Evolutionary conservation across 495 filamentous ascomycete genomes (phyloP).

Genomic region (Evansstolkia leycettana): DNA sequence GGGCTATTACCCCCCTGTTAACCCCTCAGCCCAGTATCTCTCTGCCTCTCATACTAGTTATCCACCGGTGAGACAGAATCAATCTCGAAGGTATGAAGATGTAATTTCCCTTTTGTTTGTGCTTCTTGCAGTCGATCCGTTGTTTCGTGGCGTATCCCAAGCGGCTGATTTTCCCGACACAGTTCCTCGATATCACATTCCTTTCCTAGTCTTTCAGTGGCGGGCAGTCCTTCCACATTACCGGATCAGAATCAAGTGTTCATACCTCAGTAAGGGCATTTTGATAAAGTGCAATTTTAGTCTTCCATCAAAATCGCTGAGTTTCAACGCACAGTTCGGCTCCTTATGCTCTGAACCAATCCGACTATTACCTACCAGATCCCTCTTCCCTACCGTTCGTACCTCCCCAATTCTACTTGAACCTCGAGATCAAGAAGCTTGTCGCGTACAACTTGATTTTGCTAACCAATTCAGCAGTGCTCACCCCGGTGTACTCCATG

Average conservation of each 20-base stretch:
- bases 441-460: too few species aligned
- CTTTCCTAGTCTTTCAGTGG: slow-evolving; percentile 9
- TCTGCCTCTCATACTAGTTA: slow-evolving; percentile 6
- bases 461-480: slow-evolving; percentile 5
- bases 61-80: slow-evolving; percentile 7
- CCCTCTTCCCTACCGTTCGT: slow-evolving; percentile 17
- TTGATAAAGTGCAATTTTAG: background rate
- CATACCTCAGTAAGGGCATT: slow-evolving; percentile 6
- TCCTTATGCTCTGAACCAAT: slow-evolving; percentile 16
- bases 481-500: slow-evolving; percentile 11
- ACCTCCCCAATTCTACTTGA: background rate
- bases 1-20: slow-evolving; percentile 10
- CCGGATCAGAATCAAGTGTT: slow-evolving; percentile 8
- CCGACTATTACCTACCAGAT: slow-evolving; percentile 17
- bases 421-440: too few species aligned
- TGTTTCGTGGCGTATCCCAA: slow-evolving; percentile 10
- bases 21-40: slow-evolving; percentile 12
- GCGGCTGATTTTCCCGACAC: background rate
- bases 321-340: slow-evolving; percentile 4
- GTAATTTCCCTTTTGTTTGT: background rate
- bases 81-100: slow-evolving; percentile 11
- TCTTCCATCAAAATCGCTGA: slow-evolving; percentile 3
- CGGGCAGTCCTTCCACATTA: slow-evolving; percentile 10
- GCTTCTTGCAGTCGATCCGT: slow-evolving; percentile 4
- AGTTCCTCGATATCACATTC: background rate